Evolutionary conservation across 352 stramenopile genomes (phyloP).

Genomic region (Phytophthora melonis): DNA sequence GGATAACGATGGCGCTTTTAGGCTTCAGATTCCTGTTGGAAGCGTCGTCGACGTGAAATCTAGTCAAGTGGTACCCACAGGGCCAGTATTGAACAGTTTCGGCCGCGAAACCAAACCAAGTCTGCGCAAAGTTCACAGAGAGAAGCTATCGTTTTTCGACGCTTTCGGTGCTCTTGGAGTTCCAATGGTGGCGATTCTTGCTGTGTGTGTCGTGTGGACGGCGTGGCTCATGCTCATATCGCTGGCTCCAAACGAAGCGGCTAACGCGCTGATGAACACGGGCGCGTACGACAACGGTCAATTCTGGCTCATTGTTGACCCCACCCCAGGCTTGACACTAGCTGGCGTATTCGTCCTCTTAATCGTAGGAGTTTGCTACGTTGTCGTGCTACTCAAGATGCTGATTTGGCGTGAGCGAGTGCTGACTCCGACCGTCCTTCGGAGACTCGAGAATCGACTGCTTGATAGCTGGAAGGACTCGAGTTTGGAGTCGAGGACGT

Average conservation of each 20-base stretch:
- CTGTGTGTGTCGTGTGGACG: conserved; percentile 26
- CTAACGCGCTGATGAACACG: conserved; percentile 39
- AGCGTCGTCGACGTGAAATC: neutral
- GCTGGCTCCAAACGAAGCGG: conserved; percentile 27
- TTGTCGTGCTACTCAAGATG: conserved; percentile 29
- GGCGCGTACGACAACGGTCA: conserved; percentile 27
- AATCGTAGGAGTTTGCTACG: conserved; percentile 13
- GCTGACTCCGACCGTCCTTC: neutral
- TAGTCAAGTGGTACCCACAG: neutral
- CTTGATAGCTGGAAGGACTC: neutral
- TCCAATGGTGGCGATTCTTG: conserved; percentile 13
- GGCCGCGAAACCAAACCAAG: neutral
- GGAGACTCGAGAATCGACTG: neutral
- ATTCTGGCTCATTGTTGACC: conserved; percentile 39
- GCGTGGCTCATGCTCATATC: conserved; percentile 26
- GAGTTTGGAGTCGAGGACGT: neutral
- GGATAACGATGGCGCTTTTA: neutral
- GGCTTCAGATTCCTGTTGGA: neutral
- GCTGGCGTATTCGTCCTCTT: neutral
- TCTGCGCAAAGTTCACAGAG: neutral
- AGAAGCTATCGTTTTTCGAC: neutral
- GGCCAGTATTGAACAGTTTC: neutral
- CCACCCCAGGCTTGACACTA: neutral
- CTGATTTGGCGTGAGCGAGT: conserved; percentile 12
- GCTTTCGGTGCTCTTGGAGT: neutral